A percentile compares a stretch with the other conserved stretches of the same genome.
Conservation (phyloP, 1,139 yeast genomes). For the Martiniozyma asiatica region DNA sequence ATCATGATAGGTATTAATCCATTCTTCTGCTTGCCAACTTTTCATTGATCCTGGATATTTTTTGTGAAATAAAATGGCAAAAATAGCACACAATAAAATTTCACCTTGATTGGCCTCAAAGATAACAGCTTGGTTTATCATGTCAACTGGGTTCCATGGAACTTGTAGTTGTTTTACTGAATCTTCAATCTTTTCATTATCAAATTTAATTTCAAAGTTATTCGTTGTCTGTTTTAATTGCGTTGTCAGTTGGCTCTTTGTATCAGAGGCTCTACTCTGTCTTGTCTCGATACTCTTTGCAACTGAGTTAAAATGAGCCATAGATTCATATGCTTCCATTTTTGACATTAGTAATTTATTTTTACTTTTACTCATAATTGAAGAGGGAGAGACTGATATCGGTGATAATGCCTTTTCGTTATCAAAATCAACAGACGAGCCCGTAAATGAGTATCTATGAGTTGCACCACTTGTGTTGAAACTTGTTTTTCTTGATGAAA, state of each 20-base stretch:
- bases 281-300: constrained; percentile 21
- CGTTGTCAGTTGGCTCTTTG: constrained; percentile 18
- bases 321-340: constrained; percentile 5
- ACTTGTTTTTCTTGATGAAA: constrained; percentile 5
- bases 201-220: neutral
- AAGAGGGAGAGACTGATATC: constrained; percentile 14
- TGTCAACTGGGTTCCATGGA: constrained; percentile 36
- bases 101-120: constrained; percentile 58
- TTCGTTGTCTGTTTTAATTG: constrained; percentile 8
- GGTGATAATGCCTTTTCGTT: constrained; percentile 18
- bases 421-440: constrained; percentile 21
- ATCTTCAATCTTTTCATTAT: constrained; percentile 6
- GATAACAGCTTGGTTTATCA: constrained; percentile 35
- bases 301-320: neutral
- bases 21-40: constrained; percentile 32
- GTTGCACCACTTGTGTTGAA: too few relatives aligned
- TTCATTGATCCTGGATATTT: constrained; percentile 24
- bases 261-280: constrained; percentile 10
- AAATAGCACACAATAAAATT: constrained; percentile 46
- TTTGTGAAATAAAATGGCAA: constrained; percentile 45
- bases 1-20: constrained; percentile 49
- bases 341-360: constrained; percentile 10
- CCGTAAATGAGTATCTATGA: constrained; percentile 21
- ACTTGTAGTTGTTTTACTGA: constrained; percentile 20
- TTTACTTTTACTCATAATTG: constrained; percentile 8